A percentile compares a stretch with the other conserved stretches of the same genome.
phyloP scores from a whole-genome alignment of 164 flowering plant species.

The Tinospora cordifolia region DNA sequence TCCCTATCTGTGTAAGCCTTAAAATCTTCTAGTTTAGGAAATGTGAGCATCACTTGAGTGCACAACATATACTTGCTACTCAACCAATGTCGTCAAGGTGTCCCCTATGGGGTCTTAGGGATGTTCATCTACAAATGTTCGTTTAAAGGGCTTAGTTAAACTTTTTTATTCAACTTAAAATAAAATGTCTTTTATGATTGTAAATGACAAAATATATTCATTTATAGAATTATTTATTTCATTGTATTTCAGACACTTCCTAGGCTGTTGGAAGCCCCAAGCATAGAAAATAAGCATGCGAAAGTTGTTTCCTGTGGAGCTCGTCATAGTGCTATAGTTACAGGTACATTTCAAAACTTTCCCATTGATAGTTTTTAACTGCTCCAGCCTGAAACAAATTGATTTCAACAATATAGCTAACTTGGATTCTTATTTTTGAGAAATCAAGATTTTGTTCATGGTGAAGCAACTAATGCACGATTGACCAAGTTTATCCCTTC shows the following conservation, averaged over 20 bases:
- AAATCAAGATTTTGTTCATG: neutral
- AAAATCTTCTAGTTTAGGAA: neutral
- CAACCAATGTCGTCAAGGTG: too few relatives aligned
- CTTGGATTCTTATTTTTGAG: neutral
- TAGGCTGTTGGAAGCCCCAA: constrained; percentile 70
- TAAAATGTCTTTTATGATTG: too few relatives aligned
- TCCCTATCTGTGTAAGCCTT: neutral
- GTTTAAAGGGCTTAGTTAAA: too few relatives aligned
- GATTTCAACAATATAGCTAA: neutral
- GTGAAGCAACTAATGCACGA: neutral
- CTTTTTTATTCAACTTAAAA: too few relatives aligned
- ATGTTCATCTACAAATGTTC: too few relatives aligned
- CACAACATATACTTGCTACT: neutral
- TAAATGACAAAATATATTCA: too few relatives aligned
- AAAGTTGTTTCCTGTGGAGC: constrained; percentile 84
- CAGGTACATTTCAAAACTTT: constrained; percentile 42
- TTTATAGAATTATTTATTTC: constrained; percentile 15
- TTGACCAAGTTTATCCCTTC: neutral
- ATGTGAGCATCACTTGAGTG: neutral
- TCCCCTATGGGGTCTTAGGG: too few relatives aligned
- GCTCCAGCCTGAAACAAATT: neutral
- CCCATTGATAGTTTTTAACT: neutral
- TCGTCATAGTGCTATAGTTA: constrained; percentile 71
- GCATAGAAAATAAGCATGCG: constrained; percentile 56
- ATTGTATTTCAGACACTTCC: constrained; percentile 62